Conservation (phyloP, 768 basidiomycete species). For the Suillus subaureus region DNA sequence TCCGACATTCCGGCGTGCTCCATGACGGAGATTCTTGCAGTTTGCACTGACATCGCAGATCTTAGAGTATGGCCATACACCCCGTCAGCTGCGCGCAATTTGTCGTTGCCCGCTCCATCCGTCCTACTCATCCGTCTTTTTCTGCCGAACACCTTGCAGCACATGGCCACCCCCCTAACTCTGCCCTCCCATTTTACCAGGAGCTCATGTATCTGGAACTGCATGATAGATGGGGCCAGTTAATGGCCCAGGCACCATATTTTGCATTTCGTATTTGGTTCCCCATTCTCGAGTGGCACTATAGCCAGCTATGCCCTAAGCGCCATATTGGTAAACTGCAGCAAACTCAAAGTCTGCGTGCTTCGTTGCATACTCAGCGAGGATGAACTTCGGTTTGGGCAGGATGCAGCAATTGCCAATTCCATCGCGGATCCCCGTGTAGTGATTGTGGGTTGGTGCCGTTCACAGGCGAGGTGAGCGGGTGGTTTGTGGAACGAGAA, state of each 20-base stretch:
- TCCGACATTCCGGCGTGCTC: not conserved
- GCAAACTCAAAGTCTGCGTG: conserved; percentile 4
- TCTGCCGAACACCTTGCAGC: not conserved
- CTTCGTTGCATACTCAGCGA: conserved; percentile 1
- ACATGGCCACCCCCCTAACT: not conserved
- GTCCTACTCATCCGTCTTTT: not conserved
- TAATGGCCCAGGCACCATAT: conserved; percentile 1
- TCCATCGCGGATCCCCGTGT: conserved; percentile 6
- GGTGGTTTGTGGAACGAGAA: conserved; percentile 4
- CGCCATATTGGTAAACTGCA: not conserved
- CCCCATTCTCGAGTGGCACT: not conserved
- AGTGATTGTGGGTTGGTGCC: conserved; percentile 4
- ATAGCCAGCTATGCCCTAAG: not conserved
- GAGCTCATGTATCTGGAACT: conserved; percentile 5
- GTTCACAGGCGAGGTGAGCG: conserved; percentile 4
- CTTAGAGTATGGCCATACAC: conserved; percentile 1
- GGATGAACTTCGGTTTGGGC: conserved; percentile 1
- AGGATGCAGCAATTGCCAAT: not conserved
- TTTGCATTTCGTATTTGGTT: conserved; percentile 3
- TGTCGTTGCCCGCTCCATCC: not conserved
- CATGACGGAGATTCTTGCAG: not conserved
- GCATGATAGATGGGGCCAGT: conserved; percentile 6
- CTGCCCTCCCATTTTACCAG: conserved; percentile 3
- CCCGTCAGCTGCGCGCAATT: not conserved
- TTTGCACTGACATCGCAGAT: not conserved